Base-by-base conservation (phyloP, 768 basidiomycete species). In the Lactarius vividus region DNA sequence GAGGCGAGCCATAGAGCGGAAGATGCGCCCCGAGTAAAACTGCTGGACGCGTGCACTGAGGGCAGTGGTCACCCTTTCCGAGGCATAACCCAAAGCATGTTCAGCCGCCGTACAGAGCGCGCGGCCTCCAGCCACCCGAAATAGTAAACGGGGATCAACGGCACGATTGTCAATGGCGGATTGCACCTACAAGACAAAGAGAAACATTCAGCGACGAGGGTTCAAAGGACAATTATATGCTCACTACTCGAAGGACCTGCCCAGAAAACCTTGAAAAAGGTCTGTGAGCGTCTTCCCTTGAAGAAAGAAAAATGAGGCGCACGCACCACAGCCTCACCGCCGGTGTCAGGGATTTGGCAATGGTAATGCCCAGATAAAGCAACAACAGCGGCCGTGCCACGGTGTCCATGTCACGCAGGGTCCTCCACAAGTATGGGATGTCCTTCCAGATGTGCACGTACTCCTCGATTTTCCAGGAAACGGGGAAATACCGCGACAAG, bases 1-100 rank as follows among this genome's bases (percentile, higher is more conserved):
- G 52, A 93, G 82, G 11, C 91, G 83, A 31, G 84, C 84, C 73
- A 88, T 82, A 9, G 88, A 85, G 26, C 78, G 79, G 74, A 91
- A 91, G 62, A 84, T 83, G 67, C 86, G 87, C 15, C 82, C 73
- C 3, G 86, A 80, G 72, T 88, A 91, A 72, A 82, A 81, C 64
- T 78, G 81, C 69, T 83, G 85, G 71, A 90, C 85, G 35, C 84
- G 80, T 23, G 73, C 73, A 69, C 85, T 84, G 63, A 91, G 80
- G 0, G 84, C 87, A 9, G 74, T 68, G 26, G 80, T 69, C 40
- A 87, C 72, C 42, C 69, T 79, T 58, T 64, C 70, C 66, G 75
- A 79, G 58, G 72, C 73, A 65, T 82, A 76, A n/a, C 71, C 70
- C 28, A 88, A 73, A 37, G 87, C 33, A n/a, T 84, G 81, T 7